Conservation (phyloP, 2,329 filamentous ascomycete species). For the Ophiognomonia clavigignenti-juglandacearum region DNA sequence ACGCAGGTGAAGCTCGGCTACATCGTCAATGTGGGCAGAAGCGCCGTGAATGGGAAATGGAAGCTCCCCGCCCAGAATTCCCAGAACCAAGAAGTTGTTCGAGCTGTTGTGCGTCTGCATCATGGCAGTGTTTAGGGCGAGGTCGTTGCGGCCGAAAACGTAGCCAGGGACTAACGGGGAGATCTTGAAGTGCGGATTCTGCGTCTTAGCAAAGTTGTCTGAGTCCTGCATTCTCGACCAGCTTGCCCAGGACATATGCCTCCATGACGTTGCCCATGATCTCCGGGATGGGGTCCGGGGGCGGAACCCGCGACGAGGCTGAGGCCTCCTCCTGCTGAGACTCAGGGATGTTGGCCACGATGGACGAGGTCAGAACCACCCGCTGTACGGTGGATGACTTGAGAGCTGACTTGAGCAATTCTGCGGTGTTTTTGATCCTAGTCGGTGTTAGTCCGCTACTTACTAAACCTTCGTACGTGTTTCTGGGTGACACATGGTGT, state of each 20-base stretch:
- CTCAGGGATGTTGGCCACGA: conserved; percentile 18
- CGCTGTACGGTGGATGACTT: conserved; percentile 19
- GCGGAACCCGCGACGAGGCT: conserved; percentile 18
- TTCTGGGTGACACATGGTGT: too few species aligned
- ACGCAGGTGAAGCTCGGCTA: conserved; percentile 20
- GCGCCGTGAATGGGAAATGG: conserved; percentile 14
- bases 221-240: conserved; percentile 19
- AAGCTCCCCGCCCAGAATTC: conserved; percentile 18
- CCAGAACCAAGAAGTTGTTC: conserved; percentile 23
- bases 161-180: conserved; percentile 23
- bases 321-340: conserved; percentile 12
- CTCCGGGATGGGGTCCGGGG: conserved; percentile 16
- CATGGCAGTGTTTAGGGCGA: conserved; percentile 19
- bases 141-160: conserved; percentile 25
- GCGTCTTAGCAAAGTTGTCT: conserved; percentile 19
- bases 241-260: conserved; percentile 20
- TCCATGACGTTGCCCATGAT: conserved; percentile 17
- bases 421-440: conserved; percentile 15
- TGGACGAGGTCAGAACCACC: conserved; percentile 24
- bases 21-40: conserved; percentile 21
- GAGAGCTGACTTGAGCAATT: conserved; percentile 20
- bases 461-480: background rate
- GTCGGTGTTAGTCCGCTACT: background rate
- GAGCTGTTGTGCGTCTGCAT: conserved; percentile 23
- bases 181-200: conserved; percentile 21